Evolutionary conservation across 2,329 filamentous ascomycete species (phyloP), one percentile per base, ranked within the genome.

Genomic region (Fusarium keratoplasticum): DNA sequence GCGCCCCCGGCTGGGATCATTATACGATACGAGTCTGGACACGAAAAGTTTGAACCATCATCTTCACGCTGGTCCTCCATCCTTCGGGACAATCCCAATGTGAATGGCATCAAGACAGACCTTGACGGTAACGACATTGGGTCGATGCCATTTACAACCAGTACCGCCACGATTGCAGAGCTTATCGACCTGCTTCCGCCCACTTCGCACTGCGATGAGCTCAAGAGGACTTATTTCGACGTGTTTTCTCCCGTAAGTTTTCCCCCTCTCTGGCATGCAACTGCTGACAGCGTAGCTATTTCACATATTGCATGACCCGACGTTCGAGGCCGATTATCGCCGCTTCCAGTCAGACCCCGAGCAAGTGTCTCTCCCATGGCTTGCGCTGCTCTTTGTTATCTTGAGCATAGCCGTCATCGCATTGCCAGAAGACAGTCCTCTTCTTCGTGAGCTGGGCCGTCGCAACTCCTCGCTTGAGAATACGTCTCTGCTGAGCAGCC

Each of bases 11-110:
- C 9, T 29, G 70, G 67, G 6, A 40, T 29, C 1, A 63, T 72
- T 36, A 31, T 72, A n/a, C 61, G 52, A 36, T 68, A 50, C 27
- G 52, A 54, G 29, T 62, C 60, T 60, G 70, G 70, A 4, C 64
- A 72, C 13, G 70, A 72, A 33, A 42, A 58, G 27, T 72, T 64
- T 25, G 64, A 70, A 33, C 64, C 70, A 2, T 58, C 58, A 2
- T 67, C 61, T 18, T 70, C 60, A 13, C 55, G 54, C 16, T 72
- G 67, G 70, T 70, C 70, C 16, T 64, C 67, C 1, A 52, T 70
- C 6, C 55, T 72, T 11, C 22, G 36, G 2, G 47, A 55, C 31
- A 55, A 55, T 16, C 50, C 50, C 5, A 55, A 33, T 22, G 50
- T 35, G 1, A 55, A 33, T 55, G 50, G 50, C 11, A 55, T 55